Evolutionary conservation across 768 basidiomycete species (phyloP).

Genomic region (Leucogyrophana mollusca): DNA sequence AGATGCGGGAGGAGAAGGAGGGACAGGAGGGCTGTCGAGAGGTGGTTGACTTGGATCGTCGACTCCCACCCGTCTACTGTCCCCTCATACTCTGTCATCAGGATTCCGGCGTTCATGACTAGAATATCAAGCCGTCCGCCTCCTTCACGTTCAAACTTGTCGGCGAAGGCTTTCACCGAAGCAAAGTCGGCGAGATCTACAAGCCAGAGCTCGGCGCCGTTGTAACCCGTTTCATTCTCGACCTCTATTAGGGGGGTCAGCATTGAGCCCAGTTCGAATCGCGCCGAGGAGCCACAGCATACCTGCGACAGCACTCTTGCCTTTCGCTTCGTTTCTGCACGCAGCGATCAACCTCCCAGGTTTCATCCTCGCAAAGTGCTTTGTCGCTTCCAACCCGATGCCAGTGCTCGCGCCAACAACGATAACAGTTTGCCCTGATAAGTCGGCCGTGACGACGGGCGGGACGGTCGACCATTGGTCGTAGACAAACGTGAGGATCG

Average conservation of each 20-base stretch:
- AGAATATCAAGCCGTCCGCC: slow-evolving; percentile 38
- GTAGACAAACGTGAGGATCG: slow-evolving; percentile 4
- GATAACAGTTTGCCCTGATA: slow-evolving; percentile 28
- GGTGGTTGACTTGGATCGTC: slow-evolving; percentile 38
- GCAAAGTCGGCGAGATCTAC: slow-evolving; percentile 41
- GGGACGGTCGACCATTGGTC: slow-evolving; percentile 17
- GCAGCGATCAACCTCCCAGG: slow-evolving; percentile 25
- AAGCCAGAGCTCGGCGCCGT: slow-evolving; percentile 35
- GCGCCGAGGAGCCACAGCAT: background rate
- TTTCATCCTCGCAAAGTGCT: slow-evolving; percentile 30
- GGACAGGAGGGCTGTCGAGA: slow-evolving; percentile 30
- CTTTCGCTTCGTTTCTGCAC: slow-evolving; percentile 26
- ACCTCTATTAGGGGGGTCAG: slow-evolving; percentile 17
- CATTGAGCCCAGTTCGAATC: background rate
- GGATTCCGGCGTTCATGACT: slow-evolving; percentile 41
- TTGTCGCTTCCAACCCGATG: slow-evolving; percentile 29
- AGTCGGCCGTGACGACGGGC: slow-evolving; percentile 16
- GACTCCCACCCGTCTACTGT: slow-evolving; percentile 48
- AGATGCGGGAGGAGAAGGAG: slow-evolving; percentile 32
- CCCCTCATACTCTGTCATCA: slow-evolving; percentile 7
- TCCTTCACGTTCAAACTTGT: slow-evolving; percentile 19
- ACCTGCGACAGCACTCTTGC: slow-evolving; percentile 19
- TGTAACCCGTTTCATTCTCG: slow-evolving; percentile 23
- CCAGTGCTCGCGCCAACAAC: slow-evolving; percentile 33
- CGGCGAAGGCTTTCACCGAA: slow-evolving; percentile 39